Percentiles rank a stretch among this genome's conserved stretches.
Evolutionary conservation across 2,329 filamentous ascomycete species (phyloP).

Genomic region (Xylaria hypoxylon): DNA sequence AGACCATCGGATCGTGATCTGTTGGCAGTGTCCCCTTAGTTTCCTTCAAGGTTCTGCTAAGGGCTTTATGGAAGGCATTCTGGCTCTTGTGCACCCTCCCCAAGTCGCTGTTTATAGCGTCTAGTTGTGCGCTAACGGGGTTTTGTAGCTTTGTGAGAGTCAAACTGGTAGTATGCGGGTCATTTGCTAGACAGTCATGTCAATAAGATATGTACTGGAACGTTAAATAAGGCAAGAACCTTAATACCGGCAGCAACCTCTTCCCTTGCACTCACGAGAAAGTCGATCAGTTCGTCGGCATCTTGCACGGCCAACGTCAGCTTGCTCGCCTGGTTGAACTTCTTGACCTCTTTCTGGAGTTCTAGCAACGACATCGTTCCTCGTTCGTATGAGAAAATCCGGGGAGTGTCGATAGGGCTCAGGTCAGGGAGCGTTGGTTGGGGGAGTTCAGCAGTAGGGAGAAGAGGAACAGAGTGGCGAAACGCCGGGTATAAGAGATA

Average conservation of each 20-base stretch:
- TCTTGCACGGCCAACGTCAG: slow-evolving; percentile 78
- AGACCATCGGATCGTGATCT: slow-evolving; percentile 82
- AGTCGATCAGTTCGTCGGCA: slow-evolving; percentile 84
- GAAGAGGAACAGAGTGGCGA: not conserved
- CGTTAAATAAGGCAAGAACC: not conserved
- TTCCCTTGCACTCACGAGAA: slow-evolving; percentile 79
- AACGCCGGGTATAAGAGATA: not conserved
- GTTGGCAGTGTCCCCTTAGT: slow-evolving; percentile 76
- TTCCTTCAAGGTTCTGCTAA: slow-evolving; percentile 84
- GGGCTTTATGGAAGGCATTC: slow-evolving; percentile 83
- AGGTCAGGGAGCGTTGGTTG: not conserved
- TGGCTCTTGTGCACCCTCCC: slow-evolving; percentile 86
- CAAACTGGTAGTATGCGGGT: slow-evolving; percentile 76
- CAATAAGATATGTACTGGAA: slow-evolving; percentile 22
- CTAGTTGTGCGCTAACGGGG: slow-evolving; percentile 83
- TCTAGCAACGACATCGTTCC: slow-evolving; percentile 59
- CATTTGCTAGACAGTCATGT: slow-evolving; percentile 55
- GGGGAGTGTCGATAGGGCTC: not conserved
- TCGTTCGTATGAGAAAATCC: not conserved
- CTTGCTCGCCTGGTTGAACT: slow-evolving; percentile 75
- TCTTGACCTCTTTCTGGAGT: slow-evolving; percentile 79
- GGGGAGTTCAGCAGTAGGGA: not conserved
- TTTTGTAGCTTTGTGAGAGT: slow-evolving; percentile 87
- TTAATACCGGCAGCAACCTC: slow-evolving; percentile 75
- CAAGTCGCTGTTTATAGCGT: slow-evolving; percentile 81